Evolutionary conservation across 805 yeast species (phyloP), one percentile per base, ranked within the genome.

Genomic region (Ogataea paradorogensis): DNA sequence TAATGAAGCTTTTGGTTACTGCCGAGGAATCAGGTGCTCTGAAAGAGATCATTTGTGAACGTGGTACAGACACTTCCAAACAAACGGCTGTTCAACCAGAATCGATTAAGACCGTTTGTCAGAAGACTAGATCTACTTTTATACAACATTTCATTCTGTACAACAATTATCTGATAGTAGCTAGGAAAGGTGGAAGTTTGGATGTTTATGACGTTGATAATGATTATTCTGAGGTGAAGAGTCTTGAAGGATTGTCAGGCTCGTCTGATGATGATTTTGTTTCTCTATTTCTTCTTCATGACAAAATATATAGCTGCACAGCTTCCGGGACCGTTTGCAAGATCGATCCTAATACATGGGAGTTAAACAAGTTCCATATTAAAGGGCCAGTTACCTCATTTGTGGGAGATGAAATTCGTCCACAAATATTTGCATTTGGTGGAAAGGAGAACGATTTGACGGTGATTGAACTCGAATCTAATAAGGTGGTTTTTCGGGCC

Each of bases 391-490:
- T 82, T 28, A 63, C 70, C 41, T 60, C 78, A 26, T 75, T 74
- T 54, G 58, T 61, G 9, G 58, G 63, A 23, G 78, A 78, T 51
- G 81, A 80, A 3, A 53, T 59, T 11, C 70, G 67, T 15, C 58
- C 59, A 7, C 74, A 76, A 15, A 59, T 80, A 2, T 78, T 84
- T 61, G 95, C 93, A 1, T 76, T 69, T 53, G 97, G 97, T 25
- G 99, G 98, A 21, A 78, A 86, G 55, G 95, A 89, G 51, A 79
- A 79, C 43, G 90, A 86, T 57, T 63, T 85, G 5, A 75, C 74
- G 36, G 62, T 82, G 15, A 58, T 74, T 33, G 49, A 65, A 30
- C 45, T 77, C 15, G 44, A 47, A 13, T 39, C 55, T 32, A 51
- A 62, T 45, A 55, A 61, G 15, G 48, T 59, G 5, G 42, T 83